These are phyloP conservation scores for Ogataea wickerhamii DNA, from an alignment of 805 yeast species.

Conservation along the genomic window DNA sequence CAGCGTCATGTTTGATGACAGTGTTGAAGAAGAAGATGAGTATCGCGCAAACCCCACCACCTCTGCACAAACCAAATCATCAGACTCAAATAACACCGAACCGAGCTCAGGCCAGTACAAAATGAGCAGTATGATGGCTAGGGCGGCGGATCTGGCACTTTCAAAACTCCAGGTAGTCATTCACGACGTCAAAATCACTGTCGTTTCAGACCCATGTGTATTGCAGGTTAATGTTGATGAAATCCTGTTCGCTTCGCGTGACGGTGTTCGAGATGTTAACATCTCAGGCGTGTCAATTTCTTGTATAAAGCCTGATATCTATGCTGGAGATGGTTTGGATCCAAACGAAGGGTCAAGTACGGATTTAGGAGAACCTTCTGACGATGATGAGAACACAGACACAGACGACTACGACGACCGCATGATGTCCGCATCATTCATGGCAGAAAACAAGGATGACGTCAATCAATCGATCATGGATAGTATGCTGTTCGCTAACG, in stretches of 20 bases:
- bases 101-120: constrained; percentile 28
- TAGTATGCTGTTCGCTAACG: constrained; percentile 64
- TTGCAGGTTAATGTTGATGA: constrained; percentile 33
- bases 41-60: constrained; percentile 14
- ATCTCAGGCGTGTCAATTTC: constrained; percentile 39
- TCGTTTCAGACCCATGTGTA: constrained; percentile 45
- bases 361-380: constrained; percentile 14
- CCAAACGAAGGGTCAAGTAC: constrained; percentile 8
- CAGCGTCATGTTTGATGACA: constrained; percentile 47
- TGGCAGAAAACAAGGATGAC: constrained; percentile 28
- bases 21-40: constrained; percentile 26
- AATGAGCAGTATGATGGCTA: constrained; percentile 54
- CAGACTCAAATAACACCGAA: not conserved
- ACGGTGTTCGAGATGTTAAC: constrained; percentile 43
- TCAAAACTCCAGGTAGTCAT: constrained; percentile 55
- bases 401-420: constrained; percentile 36
- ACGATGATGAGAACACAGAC: constrained; percentile 24
- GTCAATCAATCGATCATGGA: constrained; percentile 39
- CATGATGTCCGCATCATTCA: constrained; percentile 34
- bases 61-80: not conserved
- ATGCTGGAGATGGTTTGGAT: constrained; percentile 26
- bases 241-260: constrained; percentile 36
- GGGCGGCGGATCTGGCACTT: constrained; percentile 64
- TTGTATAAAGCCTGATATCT: constrained; percentile 39
- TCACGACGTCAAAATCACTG: constrained; percentile 41